A percentile compares a stretch with the other conserved stretches of the same genome.
phyloP scores from a whole-genome alignment of 2,329 filamentous ascomycete genomes.

The Aspergillus pseudotamarii region DNA sequence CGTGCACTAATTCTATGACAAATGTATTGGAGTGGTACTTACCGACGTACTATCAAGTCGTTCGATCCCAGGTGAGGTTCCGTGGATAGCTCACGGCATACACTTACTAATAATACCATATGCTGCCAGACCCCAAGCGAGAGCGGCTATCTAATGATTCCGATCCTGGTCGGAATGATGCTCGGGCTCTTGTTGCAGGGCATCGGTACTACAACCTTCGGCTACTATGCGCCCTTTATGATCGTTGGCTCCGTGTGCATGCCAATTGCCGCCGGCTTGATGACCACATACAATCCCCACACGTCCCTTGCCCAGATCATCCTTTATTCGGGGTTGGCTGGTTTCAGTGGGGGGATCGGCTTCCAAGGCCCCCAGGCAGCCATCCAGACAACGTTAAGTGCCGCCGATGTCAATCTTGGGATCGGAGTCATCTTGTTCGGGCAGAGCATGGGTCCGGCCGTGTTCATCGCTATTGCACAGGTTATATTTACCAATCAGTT shows the following conservation, averaged over 20 bases:
- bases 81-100: no score
- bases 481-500: constrained; percentile 56
- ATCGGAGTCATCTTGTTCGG: constrained; percentile 38
- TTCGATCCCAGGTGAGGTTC: constrained; percentile 23
- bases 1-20: constrained; percentile 26
- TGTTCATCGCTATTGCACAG: constrained; percentile 58
- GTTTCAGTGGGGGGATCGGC: constrained; percentile 35
- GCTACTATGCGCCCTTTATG: constrained; percentile 43
- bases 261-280: constrained; percentile 37
- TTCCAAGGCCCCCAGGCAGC: constrained; percentile 34
- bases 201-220: constrained; percentile 26
- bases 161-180: constrained; percentile 27
- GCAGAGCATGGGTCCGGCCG: constrained; percentile 42
- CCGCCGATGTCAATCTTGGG: constrained; percentile 31
- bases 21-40: constrained; percentile 34
- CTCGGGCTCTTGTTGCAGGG: constrained; percentile 24
- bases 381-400: constrained; percentile 31
- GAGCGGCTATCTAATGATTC: constrained; percentile 32
- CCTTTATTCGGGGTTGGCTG: constrained; percentile 30
- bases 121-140: constrained; percentile 19
- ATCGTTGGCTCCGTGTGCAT: constrained; percentile 33
- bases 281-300: constrained; percentile 33
- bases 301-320: constrained; percentile 29
- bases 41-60: constrained; percentile 40
- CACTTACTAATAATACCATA: not conserved